Evolutionary conservation across 306 rosid genomes (phyloP), one percentile per base, ranked within the genome.

Genomic region (Cicer judaicum): DNA sequence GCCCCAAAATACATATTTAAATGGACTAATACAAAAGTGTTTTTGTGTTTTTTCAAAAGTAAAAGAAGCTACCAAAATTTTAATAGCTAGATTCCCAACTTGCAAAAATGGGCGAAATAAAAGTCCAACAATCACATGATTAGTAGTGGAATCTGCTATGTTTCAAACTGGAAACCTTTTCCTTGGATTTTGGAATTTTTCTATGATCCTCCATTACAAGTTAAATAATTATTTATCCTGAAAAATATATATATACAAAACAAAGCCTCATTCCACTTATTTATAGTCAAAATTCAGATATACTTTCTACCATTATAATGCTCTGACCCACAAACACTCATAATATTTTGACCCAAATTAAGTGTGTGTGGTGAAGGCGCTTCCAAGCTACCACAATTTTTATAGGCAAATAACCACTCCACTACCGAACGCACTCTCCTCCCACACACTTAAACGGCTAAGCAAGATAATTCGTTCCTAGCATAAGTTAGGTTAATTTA

Each of bases 101-200:
- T 24, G 34, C 34, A 24, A 24, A 56, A 56, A 24, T 5, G 40
- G 63, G 14, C 10, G 62, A 19, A 55, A 55, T n/a, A 56, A 56
- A 56, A 56, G 15, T 56, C 40, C 10, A 53, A 53, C 5, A 7
- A 49, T 60, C 2, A 60, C 43, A 60, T 29, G 65, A 59, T 59
- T 57, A 29, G 10, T 2, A 34, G 43, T 34, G 65, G 65, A 60
- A 60, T 60, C 41, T 24, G 34, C 34, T 60, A 10, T 34, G 19
- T 29, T 11, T 57, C 15, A 57, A 57, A 24, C 41, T 2, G 6
- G 65, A 60, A 60, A 34, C 43, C 19, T 60, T 60, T 60, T 18
- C 65, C 65, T 60, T 34, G 43, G 2, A 29, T 60, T 53, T 60
- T 60, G 65, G 65, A 60, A 60, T 60, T 15, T 5, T 29, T 12